Evolutionary conservation across 2,329 filamentous ascomycete genomes (phyloP), one percentile per base, ranked within the genome.

Genomic region (Fusarium piperis): DNA sequence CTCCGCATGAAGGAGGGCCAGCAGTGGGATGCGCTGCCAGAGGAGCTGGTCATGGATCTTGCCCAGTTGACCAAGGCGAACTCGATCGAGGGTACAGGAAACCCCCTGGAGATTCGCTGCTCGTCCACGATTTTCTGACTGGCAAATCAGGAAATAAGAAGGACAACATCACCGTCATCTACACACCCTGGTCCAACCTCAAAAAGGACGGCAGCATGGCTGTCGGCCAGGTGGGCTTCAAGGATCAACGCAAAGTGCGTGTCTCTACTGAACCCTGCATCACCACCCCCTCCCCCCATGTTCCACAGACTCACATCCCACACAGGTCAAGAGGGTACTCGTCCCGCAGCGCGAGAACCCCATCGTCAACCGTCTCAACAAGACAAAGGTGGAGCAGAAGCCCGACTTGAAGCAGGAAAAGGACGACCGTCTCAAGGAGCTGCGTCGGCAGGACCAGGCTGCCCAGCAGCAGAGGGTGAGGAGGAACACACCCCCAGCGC

Each of bases 31-130:
- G 83, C 86, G 46, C 94, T 99, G 65, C 91, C 93, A 0, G 79
- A 90, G 68, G 89, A 89, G 4, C 87, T 99, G 30, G 80, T 99
- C 66, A 89, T 87, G 73, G 96, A 99, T 82, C 94, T 96, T 77
- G 96, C 93, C n/a, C 96, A 99, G 82, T 87, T 99, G 76, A 99
- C 96, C 64, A 99, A 99, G 84, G 96, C 96, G 70, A 99, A 99
- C 84, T 98, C 94, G 64, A 99, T 99, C 76, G 96, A 99, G 85
- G 96, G 93, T 92, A 78, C 68, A 9, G 12, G 15, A 10, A 12
- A 23, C 23, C 38, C 75, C 18, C 75, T 46, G 35, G 20, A 33
- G 28, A 32, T 53, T 53, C 39, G 23, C 13, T 13, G 6, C 33
- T 4, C 20, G 13, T 36, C 23, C 8, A 41, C 16, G 15, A 30